A percentile compares a stretch with the other conserved stretches of the same genome.
These are phyloP conservation scores for Camellia oleifera DNA, from an alignment of 179 eudicot genomes.

Conservation along the genomic window DNA sequence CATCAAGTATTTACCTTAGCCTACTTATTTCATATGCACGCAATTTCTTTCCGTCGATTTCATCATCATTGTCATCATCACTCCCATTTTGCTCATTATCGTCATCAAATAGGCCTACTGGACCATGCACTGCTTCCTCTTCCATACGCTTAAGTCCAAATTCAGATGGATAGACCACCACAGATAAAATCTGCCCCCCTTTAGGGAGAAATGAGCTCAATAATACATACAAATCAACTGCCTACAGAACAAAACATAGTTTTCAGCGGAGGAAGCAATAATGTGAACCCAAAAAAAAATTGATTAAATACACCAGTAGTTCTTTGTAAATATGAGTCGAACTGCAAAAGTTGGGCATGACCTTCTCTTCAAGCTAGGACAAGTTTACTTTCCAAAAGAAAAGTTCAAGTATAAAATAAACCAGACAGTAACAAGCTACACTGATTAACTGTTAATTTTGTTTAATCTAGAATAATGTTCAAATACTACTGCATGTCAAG, in stretches of 20 bases:
- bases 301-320: not conserved
- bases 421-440: not conserved
- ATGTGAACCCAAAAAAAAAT: not conserved
- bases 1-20: constrained; percentile 53
- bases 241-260: constrained; percentile 44
- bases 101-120: constrained; percentile 67
- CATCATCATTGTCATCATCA: constrained; percentile 36
- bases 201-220: constrained; percentile 79
- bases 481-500: not conserved
- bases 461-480: not conserved
- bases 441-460: not conserved
- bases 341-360: constrained; percentile 3
- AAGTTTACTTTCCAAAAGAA: not conserved
- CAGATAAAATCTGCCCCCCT: constrained; percentile 72
- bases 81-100: constrained; percentile 32
- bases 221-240: constrained; percentile 69
- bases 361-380: not conserved
- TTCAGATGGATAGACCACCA: constrained; percentile 90
- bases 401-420: not conserved
- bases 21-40: constrained; percentile 92
- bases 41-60: constrained; percentile 62
- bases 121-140: constrained; percentile 91
- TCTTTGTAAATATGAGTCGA: not conserved
- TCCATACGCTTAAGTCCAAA: constrained; percentile 91
- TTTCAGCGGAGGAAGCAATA: not conserved